A percentile compares a stretch with the other conserved stretches of the same genome.
These are phyloP conservation scores for Metschnikowia reukaufii DNA, from an alignment of 805 yeast genomes.

Conservation along the genomic window DNA sequence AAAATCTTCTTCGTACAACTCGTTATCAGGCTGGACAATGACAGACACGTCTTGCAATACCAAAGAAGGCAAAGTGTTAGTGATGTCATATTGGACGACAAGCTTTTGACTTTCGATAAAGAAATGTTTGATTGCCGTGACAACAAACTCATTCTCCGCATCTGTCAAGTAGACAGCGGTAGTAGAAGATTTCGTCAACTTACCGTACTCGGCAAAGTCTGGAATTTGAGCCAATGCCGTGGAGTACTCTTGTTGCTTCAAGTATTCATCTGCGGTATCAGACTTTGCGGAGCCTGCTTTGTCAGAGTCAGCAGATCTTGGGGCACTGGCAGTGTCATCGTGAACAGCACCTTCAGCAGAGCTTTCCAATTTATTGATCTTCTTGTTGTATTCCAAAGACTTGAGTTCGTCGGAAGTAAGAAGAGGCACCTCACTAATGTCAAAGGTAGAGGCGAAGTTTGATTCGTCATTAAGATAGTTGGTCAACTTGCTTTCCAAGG, in stretches of 20 bases:
- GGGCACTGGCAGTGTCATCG: slow-evolving; percentile 19
- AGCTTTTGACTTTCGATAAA: slow-evolving; percentile 67
- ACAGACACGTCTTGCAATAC: slow-evolving; percentile 76
- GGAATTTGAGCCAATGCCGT: slow-evolving; percentile 69
- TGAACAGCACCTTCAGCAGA: slow-evolving; percentile 20
- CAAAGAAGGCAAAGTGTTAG: slow-evolving; percentile 79
- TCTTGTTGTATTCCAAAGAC: slow-evolving; percentile 59
- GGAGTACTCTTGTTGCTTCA: slow-evolving; percentile 63
- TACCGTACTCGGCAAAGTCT: slow-evolving; percentile 73
- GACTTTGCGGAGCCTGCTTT: slow-evolving; percentile 24
- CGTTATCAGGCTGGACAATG: slow-evolving; percentile 61
- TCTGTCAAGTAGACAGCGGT: slow-evolving; percentile 73
- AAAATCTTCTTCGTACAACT: slow-evolving; percentile 63
- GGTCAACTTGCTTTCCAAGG: slow-evolving; percentile 76
- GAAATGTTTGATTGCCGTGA: slow-evolving; percentile 78
- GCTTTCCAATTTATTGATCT: slow-evolving; percentile 41
- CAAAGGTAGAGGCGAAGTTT: slow-evolving; percentile 61
- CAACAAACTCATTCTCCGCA: slow-evolving; percentile 89
- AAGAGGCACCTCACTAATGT: slow-evolving; percentile 64
- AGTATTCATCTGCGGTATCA: slow-evolving; percentile 28
- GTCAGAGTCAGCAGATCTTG: slow-evolving; percentile 4
- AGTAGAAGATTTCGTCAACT: slow-evolving; percentile 67
- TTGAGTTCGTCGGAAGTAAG: slow-evolving; percentile 66
- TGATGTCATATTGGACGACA: slow-evolving; percentile 75
- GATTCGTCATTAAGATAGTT: slow-evolving; percentile 61